Base-by-base conservation (phyloP, 305 asterid genomes). In the Salvia sclarea region DNA sequence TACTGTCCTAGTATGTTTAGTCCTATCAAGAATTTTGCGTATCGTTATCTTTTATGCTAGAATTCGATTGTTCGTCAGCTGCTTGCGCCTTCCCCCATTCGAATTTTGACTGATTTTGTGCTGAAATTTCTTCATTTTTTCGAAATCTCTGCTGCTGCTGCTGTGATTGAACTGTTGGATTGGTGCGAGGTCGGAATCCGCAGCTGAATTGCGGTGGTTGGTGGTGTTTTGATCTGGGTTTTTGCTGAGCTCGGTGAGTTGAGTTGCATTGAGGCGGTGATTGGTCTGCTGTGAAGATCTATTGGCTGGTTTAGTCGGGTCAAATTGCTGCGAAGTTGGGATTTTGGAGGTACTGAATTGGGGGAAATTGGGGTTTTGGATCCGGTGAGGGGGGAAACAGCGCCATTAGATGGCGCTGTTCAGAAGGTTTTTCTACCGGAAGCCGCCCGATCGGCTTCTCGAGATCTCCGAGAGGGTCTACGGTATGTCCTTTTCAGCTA, bases 381-480 rank as follows among this genome's bases (percentile, higher is more conserved):
- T 80, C 86, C 69, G 84, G 79, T 80, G 78, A 20, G 81, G 83
- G 78, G 68, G 74, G 37, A 75, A 88, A 91, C 99, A 88, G 98
- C 98, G 98, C 99, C 98, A 82, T 81, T 82, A 66, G 76, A 95
- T 95, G 99, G 98, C 99, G 98, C 97, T 95, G 98, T 89, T 95
- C 83, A 82, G 97, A 75, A 84, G 99, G 55, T 86, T 95, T 83
- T 95, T 95, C 76, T 88, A 95, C 61, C 78, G 95, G 85, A 95
- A 95, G 89, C 99, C 99, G 60, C 99, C 99, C 53, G 99, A 95
- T 88, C 97, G 98, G 81, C 99, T 95, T 76, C 95, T 95, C 12
- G 98, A 95, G 86, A 95, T 95, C 84, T 89, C 97, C 21, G 99
- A 95, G 78, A 79, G 98, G 83, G 98, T 95, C 66, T 95, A 91